Evolutionary conservation across 345 rosid species (phyloP), one percentile per base, ranked within the genome.

Genomic region (Theobroma cacao): DNA sequence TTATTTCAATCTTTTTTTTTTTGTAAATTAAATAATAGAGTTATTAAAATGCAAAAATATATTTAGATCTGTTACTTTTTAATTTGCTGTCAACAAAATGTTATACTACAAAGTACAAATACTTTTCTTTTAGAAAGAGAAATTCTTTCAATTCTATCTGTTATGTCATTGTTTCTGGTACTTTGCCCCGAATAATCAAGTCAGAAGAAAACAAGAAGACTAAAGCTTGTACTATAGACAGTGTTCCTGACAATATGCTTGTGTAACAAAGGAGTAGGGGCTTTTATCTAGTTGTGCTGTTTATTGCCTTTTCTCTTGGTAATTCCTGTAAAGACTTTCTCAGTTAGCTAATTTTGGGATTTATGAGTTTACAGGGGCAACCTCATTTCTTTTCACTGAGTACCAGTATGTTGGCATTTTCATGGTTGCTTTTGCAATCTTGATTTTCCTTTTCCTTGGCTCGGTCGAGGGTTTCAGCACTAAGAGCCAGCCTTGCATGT

Each of bases 401-500:
- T 89, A 89, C 72, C 88, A 89, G 79, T 89, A 89, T 82, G 88
- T 89, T 61, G 90, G 90, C 28, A 31, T 87, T 72, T 89, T 89
- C 85, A 89, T 89, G 90, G 77, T 65, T 85, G 85, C 78, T 38
- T 89, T 89, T 76, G 91, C 91, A 10, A 28, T 86, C 79, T 81
- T 89, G 80, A 85, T 89, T 63, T 89, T 87, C 66, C 43, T 86
- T 62, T 87, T 87, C 88, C 90, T 89, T 58, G 91, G 90, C 24
- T 89, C 91, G 2, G 90, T 87, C n/a, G 91, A 87, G 79, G 87
- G 91, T 28, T 89, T 89, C 75, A 87, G 90, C 86, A 90, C 91
- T 20, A 83, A 83, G 79, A 79, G 88, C 82, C 93, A 88, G 80
- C 85, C 90, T 82, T 92, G 97, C 86, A 88, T 83, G 4, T 88